phyloP scores from a whole-genome alignment of 2,329 filamentous ascomycete genomes.

The Trichocomaceae sp. region DNA sequence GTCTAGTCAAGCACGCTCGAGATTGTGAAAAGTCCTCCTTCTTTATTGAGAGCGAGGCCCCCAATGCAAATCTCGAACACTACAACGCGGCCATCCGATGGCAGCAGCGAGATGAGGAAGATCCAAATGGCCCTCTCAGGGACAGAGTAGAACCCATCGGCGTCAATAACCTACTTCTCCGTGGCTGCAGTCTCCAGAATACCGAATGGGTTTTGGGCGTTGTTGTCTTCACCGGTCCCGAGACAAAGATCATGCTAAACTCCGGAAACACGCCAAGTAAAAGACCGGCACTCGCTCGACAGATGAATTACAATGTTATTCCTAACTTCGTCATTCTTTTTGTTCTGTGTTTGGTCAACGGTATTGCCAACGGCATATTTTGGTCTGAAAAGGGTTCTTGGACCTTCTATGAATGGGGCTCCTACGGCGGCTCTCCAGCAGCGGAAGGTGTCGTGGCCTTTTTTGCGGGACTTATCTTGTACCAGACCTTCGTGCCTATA shows the following conservation, averaged over 20 bases:
- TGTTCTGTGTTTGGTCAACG: constrained; percentile 79
- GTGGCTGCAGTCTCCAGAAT: constrained; percentile 88
- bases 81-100: constrained; percentile 88
- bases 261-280: constrained; percentile 93
- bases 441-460: constrained; percentile 94
- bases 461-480: constrained; percentile 88
- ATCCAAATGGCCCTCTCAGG: constrained; percentile 55
- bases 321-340: constrained; percentile 92
- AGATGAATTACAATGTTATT: constrained; percentile 94
- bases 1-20: constrained; percentile 74
- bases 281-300: constrained; percentile 79
- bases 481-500: constrained; percentile 98
- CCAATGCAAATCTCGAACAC: constrained; percentile 89
- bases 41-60: constrained; percentile 77
- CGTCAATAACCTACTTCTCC: constrained; percentile 90
- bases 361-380: constrained; percentile 73
- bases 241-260: constrained; percentile 99
- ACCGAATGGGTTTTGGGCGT: constrained; percentile 94
- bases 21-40: constrained; percentile 91
- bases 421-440: constrained; percentile 65
- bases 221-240: constrained; percentile 87
- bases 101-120: constrained; percentile 63
- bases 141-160: constrained; percentile 88
- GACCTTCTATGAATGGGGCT: constrained; percentile 76
- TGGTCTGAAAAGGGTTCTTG: constrained; percentile 73